phyloP scores from a whole-genome alignment of 768 basidiomycete genomes.

The Chalciporus sphaerocephalus region DNA sequence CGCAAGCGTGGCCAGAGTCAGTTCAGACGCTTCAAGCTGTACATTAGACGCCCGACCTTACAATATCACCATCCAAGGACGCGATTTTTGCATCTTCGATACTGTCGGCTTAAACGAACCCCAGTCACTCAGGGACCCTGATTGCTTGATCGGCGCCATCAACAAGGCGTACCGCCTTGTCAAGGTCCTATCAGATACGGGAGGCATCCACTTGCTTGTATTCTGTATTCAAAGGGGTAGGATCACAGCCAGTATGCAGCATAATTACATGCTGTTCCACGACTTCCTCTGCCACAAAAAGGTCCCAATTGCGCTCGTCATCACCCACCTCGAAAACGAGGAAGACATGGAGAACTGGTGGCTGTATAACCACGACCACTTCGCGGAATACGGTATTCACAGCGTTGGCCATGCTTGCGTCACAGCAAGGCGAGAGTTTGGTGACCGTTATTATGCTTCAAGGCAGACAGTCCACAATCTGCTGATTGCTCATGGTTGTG shows the following conservation, averaged over 20 bases:
- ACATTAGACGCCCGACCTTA: constrained; percentile 33
- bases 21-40: constrained; percentile 30
- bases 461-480: constrained; percentile 22
- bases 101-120: constrained; percentile 33
- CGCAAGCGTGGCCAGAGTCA: constrained; percentile 23
- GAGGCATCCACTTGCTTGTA: constrained; percentile 39
- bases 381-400: constrained; percentile 20
- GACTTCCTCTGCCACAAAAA: constrained; percentile 32
- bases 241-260: constrained; percentile 25
- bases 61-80: constrained; percentile 14
- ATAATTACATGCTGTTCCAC: constrained; percentile 32
- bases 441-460: constrained; percentile 24
- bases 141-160: constrained; percentile 27
- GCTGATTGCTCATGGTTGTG: constrained; percentile 16
- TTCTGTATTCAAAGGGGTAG: constrained; percentile 36
- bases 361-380: constrained; percentile 22
- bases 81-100: constrained; percentile 31
- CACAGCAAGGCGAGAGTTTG: constrained; percentile 30
- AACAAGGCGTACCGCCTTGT: constrained; percentile 35
- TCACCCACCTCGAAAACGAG: constrained; percentile 36
- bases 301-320: constrained; percentile 30
- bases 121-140: constrained; percentile 21
- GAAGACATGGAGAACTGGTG: constrained; percentile 36
- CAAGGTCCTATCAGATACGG: constrained; percentile 24
- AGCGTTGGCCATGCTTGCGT: constrained; percentile 31